Evolutionary conservation across 371 early-diverging fungal species (phyloP).

Genomic region (Apophysomyces elegans): DNA sequence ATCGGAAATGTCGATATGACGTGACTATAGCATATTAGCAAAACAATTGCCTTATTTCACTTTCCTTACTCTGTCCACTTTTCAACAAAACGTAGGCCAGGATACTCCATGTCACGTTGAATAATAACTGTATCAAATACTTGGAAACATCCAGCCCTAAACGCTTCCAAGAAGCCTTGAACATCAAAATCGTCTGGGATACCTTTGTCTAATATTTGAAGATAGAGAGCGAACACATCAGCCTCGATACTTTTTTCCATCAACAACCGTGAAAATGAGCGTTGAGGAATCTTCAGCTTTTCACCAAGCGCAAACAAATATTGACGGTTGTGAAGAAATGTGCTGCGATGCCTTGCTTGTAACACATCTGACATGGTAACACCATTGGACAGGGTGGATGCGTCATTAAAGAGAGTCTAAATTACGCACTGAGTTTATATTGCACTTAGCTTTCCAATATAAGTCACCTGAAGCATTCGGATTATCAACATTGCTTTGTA

Average conservation of each 20-base stretch:
- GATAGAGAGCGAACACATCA: slow-evolving; percentile 54
- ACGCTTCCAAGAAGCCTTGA: slow-evolving; percentile 32
- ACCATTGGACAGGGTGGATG: slow-evolving; percentile 35
- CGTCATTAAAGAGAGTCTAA: slow-evolving; percentile 47
- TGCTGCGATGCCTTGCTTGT: slow-evolving; percentile 3
- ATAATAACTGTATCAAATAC: slow-evolving; percentile 37
- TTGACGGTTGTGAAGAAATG: slow-evolving; percentile 29
- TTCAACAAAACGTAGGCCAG: slow-evolving; percentile 43
- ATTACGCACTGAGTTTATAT: not conserved
- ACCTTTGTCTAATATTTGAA: slow-evolving; percentile 38
- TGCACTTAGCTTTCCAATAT: not conserved
- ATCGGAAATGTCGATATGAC: slow-evolving; percentile 37
- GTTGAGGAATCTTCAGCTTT: slow-evolving; percentile 32
- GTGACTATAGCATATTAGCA: slow-evolving; percentile 26
- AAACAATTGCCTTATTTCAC: not conserved
- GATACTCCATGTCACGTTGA: slow-evolving; percentile 36
- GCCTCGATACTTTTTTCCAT: slow-evolving; percentile 64
- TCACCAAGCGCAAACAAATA: slow-evolving; percentile 36
- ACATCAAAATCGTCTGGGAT: slow-evolving; percentile 29
- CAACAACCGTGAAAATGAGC: slow-evolving; percentile 34
- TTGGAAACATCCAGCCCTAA: slow-evolving; percentile 46
- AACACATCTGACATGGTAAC: slow-evolving; percentile 5
- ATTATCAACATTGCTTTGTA: slow-evolving; percentile 49
- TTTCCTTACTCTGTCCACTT: slow-evolving; percentile 45
- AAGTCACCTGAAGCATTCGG: slow-evolving; percentile 48